Conservation (phyloP, 805 yeast species). For the Tetrapisispora taiwanensis region DNA sequence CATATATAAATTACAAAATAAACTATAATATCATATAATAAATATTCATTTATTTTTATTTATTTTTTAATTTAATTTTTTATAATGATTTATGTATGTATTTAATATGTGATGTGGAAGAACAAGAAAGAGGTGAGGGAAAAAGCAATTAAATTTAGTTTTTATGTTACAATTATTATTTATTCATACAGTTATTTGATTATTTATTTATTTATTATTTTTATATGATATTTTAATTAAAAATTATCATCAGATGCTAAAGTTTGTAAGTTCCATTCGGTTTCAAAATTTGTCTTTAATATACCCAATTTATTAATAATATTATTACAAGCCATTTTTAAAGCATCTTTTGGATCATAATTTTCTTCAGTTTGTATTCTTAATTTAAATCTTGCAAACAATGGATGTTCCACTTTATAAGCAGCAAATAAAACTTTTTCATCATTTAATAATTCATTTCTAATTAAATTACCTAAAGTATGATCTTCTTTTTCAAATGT, state of each 20-base stretch:
- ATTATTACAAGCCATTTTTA: constrained; percentile 79
- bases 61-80: no score
- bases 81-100: no score
- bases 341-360: constrained; percentile 81
- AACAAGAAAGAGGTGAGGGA: no score
- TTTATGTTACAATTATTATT: background rate
- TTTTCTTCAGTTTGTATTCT: constrained; percentile 95
- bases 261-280: constrained; percentile 88
- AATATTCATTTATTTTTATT: no score
- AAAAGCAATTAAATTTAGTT: no score
- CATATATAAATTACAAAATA: background rate
- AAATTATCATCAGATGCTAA: constrained; percentile 40
- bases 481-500: constrained; percentile 97
- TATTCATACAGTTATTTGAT: background rate
- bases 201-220: background rate
- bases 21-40: background rate
- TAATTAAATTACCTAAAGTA: constrained; percentile 81
- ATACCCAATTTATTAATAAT: constrained; percentile 70
- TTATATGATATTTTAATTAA: background rate
- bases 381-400: constrained; percentile 89
- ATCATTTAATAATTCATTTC: constrained; percentile 80
- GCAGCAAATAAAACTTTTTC: constrained; percentile 91
- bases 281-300: constrained; percentile 67
- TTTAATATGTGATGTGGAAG: no score
- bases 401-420: constrained; percentile 94